phyloP scores from a whole-genome alignment of 169 alveolate genomes.

The Plasmodium falciparum region DNA sequence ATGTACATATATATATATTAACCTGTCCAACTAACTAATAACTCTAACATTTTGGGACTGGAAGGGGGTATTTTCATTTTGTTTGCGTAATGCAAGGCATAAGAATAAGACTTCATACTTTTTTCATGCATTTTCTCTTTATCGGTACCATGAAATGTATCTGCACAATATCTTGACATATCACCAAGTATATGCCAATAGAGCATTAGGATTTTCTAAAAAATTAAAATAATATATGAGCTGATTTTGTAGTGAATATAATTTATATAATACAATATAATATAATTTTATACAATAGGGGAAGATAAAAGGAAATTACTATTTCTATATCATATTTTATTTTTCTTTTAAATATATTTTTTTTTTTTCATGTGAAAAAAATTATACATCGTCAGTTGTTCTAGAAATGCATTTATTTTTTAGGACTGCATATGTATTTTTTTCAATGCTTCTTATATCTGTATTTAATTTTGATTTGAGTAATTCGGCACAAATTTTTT shows the following conservation, averaged over 20 bases:
- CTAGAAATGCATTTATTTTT: slow-evolving; percentile 61
- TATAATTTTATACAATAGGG: no score
- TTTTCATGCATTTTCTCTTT: slow-evolving; percentile 66
- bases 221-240: not conserved
- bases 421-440: slow-evolving; percentile 33
- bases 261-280: no score
- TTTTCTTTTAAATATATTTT: not conserved
- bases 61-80: slow-evolving; percentile 69
- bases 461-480: slow-evolving; percentile 51
- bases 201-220: slow-evolving; percentile 66
- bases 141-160: slow-evolving; percentile 22
- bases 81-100: slow-evolving; percentile 62
- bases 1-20: not conserved
- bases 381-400: slow-evolving; percentile 55
- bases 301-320: no score
- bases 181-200: slow-evolving; percentile 77
- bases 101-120: slow-evolving; percentile 67
- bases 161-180: slow-evolving; percentile 71
- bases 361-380: slow-evolving; percentile 1
- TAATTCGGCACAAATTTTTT: slow-evolving; percentile 53
- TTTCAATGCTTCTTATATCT: slow-evolving; percentile 70
- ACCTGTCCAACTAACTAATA: slow-evolving; percentile 74
- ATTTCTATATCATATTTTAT: not conserved
- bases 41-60: slow-evolving; percentile 64
- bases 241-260: no score